Evolutionary conservation across 75 land plant genomes (phyloP).

Genomic region (Cryptomeria japonica): DNA sequence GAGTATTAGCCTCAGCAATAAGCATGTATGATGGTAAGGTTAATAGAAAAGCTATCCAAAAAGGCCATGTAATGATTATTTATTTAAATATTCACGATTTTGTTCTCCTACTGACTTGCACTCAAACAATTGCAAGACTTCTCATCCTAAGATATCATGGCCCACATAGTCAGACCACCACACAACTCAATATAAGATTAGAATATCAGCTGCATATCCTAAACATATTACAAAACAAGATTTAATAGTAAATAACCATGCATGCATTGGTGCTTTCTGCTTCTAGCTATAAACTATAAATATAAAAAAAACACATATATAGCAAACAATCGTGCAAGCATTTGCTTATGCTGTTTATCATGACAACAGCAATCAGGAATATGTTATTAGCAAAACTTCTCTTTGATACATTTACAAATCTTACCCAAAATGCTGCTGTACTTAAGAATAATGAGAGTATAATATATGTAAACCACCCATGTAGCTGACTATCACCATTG

Average conservation of each 20-base stretch:
- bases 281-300: neutral
- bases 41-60: no score
- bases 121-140: no score
- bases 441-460: conserved; percentile 79
- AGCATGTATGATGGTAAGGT: no score
- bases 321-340: neutral
- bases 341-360: neutral
- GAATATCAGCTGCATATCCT: neutral
- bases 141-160: no score
- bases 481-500: conserved; percentile 74
- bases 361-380: neutral
- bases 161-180: no score
- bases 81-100: no score
- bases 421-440: conserved; percentile 99
- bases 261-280: neutral
- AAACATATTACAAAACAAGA: neutral
- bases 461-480: conserved; percentile 95
- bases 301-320: neutral
- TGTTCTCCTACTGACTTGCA: no score
- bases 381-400: neutral
- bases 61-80: no score
- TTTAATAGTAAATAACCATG: neutral
- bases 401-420: neutral
- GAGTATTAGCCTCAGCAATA: no score
- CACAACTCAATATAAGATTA: neutral